phyloP scores from a whole-genome alignment of 129 eudicot genomes.

The Heracleum sosnowskyi region DNA sequence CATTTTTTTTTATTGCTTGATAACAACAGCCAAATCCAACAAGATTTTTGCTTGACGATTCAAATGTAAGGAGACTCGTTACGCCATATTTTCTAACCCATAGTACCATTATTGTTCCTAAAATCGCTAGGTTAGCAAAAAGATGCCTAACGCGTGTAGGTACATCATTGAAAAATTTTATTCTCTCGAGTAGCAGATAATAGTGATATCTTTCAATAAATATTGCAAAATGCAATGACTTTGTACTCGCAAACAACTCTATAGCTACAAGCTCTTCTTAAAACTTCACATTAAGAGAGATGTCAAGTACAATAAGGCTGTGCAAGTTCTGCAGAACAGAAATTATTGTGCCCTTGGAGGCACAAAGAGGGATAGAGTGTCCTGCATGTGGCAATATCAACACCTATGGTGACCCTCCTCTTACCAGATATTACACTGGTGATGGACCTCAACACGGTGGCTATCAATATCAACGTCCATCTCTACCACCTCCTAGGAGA shows the following conservation, averaged over 20 bases:
- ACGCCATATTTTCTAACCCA: not conserved
- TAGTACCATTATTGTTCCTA: not conserved
- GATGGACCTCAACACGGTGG: not conserved
- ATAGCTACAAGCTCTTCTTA: not conserved
- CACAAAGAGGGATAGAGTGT: not conserved
- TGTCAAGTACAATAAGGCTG: not conserved
- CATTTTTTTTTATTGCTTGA: not conserved
- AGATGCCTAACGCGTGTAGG: not conserved
- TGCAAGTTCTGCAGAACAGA: not conserved
- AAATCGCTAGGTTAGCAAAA: not conserved
- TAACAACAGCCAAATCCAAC: not conserved
- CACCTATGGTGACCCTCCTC: not conserved
- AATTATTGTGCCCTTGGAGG: not conserved
- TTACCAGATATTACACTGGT: not conserved
- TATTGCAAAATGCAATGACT: not conserved
- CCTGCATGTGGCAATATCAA: not conserved
- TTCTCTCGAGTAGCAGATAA: not conserved
- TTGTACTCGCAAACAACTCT: not conserved
- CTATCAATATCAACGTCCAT: not conserved
- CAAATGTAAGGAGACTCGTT: not conserved
- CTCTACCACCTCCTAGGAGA: not conserved
- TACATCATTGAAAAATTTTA: not conserved
- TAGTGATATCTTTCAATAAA: not conserved
- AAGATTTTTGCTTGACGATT: not conserved
- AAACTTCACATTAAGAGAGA: not conserved